phyloP scores from a whole-genome alignment of 805 yeast species.

The Metschnikowia santaceciliae region DNA sequence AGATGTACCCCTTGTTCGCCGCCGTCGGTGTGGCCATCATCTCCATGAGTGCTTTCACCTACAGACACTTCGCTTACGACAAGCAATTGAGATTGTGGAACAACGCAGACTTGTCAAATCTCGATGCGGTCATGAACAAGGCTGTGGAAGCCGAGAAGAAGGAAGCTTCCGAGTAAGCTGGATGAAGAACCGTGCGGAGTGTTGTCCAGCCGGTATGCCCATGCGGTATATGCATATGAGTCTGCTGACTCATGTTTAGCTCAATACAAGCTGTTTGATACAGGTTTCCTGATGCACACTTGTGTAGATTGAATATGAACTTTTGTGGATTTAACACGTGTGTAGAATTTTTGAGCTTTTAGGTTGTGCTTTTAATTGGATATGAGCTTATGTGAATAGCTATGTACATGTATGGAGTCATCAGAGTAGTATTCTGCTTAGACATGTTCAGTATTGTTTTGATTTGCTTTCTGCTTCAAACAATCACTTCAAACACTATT shows the following conservation, averaged over 20 bases:
- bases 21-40: slow-evolving; percentile 39
- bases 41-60: slow-evolving; percentile 41
- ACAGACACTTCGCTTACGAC: slow-evolving; percentile 46
- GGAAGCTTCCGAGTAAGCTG: slow-evolving; percentile 10
- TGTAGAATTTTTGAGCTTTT: neutral
- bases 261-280: slow-evolving; percentile 1
- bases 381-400: neutral
- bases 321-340: too few relatives aligned
- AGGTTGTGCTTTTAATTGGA: neutral
- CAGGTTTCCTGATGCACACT: neutral
- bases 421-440: too few relatives aligned
- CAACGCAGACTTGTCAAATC: slow-evolving; percentile 40
- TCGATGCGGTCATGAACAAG: slow-evolving; percentile 40
- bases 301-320: neutral
- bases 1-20: slow-evolving; percentile 46
- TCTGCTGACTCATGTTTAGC: slow-evolving; percentile 4
- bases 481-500: too few relatives aligned
- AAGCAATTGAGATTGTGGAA: slow-evolving; percentile 44
- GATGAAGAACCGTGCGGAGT: neutral
- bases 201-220: neutral
- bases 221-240: slow-evolving; percentile 2
- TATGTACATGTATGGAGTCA: too few relatives aligned
- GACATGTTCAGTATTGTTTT: too few relatives aligned
- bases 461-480: too few relatives aligned
- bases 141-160: slow-evolving; percentile 25